phyloP scores from a whole-genome alignment of 2,329 filamentous ascomycete genomes.

The Tolypocladium album region DNA sequence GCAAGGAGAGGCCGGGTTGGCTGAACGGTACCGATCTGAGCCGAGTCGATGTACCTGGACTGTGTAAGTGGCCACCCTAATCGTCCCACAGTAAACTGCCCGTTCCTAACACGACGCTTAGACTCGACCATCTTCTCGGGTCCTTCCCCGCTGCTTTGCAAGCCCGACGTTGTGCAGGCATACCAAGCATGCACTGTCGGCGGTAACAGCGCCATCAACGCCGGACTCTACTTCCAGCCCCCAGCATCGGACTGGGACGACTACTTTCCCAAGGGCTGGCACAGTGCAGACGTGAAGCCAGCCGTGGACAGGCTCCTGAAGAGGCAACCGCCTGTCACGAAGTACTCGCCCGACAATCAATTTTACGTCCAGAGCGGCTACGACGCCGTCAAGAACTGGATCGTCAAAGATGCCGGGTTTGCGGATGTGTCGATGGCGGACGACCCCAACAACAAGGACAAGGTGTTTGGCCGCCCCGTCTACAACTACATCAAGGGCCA shows the following conservation, averaged over 20 bases:
- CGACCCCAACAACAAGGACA: conserved; percentile 30
- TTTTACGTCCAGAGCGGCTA: conserved; percentile 37
- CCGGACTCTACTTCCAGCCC: conserved; percentile 41
- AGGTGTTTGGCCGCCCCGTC: conserved; percentile 35
- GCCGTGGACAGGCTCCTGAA: conserved; percentile 32
- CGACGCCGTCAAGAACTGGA: conserved; percentile 34
- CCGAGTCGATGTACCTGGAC: conserved; percentile 41
- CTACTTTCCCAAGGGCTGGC: conserved; percentile 39
- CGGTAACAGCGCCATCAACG: conserved; percentile 42
- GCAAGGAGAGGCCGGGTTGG: conserved; percentile 35
- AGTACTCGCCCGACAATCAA: conserved; percentile 31
- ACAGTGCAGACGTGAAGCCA: conserved; percentile 33
- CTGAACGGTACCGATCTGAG: conserved; percentile 34
- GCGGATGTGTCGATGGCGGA: conserved; percentile 35
- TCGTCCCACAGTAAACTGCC: neutral
- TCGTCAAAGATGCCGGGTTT: conserved; percentile 37
- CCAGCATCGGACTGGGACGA: conserved; percentile 40
- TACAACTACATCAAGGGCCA: conserved; percentile 38
- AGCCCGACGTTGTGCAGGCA: conserved; percentile 23
- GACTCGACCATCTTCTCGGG: conserved; percentile 38
- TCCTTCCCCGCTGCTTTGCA: conserved; percentile 28
- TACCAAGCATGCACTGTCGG: conserved; percentile 40
- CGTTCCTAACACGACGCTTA: conserved; percentile 3
- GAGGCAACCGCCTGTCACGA: conserved; percentile 30
- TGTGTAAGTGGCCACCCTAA: conserved; percentile 21